Evolutionary conservation across 441 rosid species (phyloP).

Genomic region (Corymbia calophylla): DNA sequence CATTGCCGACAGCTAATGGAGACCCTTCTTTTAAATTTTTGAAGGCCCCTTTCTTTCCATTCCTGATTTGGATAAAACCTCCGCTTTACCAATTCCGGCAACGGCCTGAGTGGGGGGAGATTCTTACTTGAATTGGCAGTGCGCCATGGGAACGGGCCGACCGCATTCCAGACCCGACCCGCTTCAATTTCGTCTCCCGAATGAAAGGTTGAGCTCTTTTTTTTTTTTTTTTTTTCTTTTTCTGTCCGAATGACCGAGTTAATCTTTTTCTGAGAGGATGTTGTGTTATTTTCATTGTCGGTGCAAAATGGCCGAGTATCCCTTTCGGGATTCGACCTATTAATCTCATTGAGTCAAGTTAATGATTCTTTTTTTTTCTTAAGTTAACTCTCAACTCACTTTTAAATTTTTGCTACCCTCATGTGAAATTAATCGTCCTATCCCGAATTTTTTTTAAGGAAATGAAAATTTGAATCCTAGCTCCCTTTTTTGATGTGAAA

Average conservation of each 20-base stretch:
- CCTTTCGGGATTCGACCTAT: neutral
- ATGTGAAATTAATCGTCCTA: no score
- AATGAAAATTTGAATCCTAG: no score
- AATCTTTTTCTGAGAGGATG: neutral
- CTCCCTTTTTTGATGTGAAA: no score
- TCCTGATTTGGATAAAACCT: neutral
- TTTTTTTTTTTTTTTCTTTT: neutral
- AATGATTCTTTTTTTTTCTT: neutral
- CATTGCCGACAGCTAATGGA: neutral
- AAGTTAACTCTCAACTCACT: no score
- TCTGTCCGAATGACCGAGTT: rapidly evolving
- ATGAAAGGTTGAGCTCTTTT: neutral
- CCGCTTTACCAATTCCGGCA: neutral
- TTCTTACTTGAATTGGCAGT: no score
- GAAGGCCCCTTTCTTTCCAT: neutral
- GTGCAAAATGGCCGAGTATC: neutral
- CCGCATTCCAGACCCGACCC: no score
- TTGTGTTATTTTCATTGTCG: neutral
- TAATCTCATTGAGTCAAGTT: rapidly evolving
- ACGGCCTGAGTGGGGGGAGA: neutral
- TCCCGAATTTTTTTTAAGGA: no score
- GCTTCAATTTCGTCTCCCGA: neutral
- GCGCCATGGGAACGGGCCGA: no score
- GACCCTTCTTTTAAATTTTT: neutral
- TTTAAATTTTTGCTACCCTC: no score